A percentile compares a stretch with the other conserved stretches of the same genome.
Conservation (phyloP, 1,139 yeast species). For the Starmera stellimalicola region DNA sequence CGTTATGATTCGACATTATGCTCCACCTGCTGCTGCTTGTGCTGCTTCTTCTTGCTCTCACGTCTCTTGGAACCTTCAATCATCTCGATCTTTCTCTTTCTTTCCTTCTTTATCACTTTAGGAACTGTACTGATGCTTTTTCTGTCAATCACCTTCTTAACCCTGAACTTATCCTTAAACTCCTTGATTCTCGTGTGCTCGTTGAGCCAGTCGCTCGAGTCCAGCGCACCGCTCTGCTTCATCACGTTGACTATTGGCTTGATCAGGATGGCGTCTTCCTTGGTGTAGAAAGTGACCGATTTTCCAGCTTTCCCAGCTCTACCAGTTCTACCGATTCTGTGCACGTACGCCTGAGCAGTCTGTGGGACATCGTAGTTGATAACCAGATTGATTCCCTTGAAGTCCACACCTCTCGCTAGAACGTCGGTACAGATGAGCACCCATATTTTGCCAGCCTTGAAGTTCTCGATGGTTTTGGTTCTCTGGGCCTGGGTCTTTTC, state of each 20-base stretch:
- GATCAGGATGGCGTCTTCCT: constrained; percentile 69
- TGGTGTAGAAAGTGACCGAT: constrained; percentile 89
- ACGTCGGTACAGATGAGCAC: constrained; percentile 95
- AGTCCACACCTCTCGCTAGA: constrained; percentile 92
- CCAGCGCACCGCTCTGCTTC: constrained; percentile 80
- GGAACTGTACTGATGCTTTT: constrained; percentile 85
- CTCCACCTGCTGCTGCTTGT: background rate
- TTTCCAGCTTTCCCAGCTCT: constrained; percentile 84
- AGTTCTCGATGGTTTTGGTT: constrained; percentile 73
- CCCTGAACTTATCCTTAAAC: constrained; percentile 55
- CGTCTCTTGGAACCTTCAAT: constrained; percentile 70
- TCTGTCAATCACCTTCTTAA: constrained; percentile 54
- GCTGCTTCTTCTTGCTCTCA: constrained; percentile 21
- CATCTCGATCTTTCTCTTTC: constrained; percentile 60
- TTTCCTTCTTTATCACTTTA: constrained; percentile 51
- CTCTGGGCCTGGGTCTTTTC: constrained; percentile 89
- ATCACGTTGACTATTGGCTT: constrained; percentile 87
- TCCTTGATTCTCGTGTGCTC: constrained; percentile 60
- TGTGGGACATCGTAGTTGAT: constrained; percentile 96
- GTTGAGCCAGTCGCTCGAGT: constrained; percentile 70
- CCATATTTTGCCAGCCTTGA: constrained; percentile 89
- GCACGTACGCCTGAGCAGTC: constrained; percentile 90
- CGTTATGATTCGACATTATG: background rate
- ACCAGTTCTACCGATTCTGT: constrained; percentile 97
- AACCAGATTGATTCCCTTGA: constrained; percentile 89